These are phyloP conservation scores for Neocallimastix lanati DNA, from an alignment of 192 early-diverging fungal species.

Conservation along the genomic window DNA sequence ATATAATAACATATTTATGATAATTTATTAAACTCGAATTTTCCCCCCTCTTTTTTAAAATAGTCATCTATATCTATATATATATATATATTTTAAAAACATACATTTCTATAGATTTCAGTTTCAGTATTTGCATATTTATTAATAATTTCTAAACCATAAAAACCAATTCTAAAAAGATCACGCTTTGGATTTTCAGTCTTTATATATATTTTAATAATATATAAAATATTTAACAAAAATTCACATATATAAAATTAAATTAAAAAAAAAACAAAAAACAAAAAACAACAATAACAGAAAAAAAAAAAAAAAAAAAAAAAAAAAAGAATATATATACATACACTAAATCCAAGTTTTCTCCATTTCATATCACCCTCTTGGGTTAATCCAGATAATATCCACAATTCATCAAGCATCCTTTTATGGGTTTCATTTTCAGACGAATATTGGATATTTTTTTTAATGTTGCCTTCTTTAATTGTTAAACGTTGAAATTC, in stretches of 20 bases:
- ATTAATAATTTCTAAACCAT: slow-evolving; percentile 45
- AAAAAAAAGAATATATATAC: too few relatives aligned
- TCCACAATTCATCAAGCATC: slow-evolving; percentile 33
- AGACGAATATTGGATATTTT: slow-evolving; percentile 21
- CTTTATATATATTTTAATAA: slow-evolving; percentile 16
- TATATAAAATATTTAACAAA: too few relatives aligned
- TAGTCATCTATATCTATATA: too few relatives aligned
- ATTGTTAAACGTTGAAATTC: slow-evolving; percentile 48
- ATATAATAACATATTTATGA: too few relatives aligned
- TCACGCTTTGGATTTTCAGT: slow-evolving; percentile 37
- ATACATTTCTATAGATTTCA: slow-evolving; percentile 13
- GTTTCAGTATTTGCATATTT: slow-evolving; percentile 22
- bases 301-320: too few relatives aligned
- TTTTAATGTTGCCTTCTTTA: slow-evolving; percentile 26
- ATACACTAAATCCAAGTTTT: slow-evolving; percentile 46
- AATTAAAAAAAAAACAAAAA: too few relatives aligned
- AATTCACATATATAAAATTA: too few relatives aligned
- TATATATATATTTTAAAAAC: too few relatives aligned
- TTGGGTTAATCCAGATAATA: slow-evolving; percentile 14
- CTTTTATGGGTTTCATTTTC: slow-evolving; percentile 25
- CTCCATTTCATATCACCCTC: slow-evolving; percentile 29
- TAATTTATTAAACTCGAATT: too few relatives aligned
- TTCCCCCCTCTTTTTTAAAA: too few relatives aligned
- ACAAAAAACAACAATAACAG: too few relatives aligned
- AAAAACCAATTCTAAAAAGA: slow-evolving; percentile 32